These are phyloP conservation scores for Cicer chorassanicum DNA, from an alignment of 306 rosid species.

Conservation along the genomic window DNA sequence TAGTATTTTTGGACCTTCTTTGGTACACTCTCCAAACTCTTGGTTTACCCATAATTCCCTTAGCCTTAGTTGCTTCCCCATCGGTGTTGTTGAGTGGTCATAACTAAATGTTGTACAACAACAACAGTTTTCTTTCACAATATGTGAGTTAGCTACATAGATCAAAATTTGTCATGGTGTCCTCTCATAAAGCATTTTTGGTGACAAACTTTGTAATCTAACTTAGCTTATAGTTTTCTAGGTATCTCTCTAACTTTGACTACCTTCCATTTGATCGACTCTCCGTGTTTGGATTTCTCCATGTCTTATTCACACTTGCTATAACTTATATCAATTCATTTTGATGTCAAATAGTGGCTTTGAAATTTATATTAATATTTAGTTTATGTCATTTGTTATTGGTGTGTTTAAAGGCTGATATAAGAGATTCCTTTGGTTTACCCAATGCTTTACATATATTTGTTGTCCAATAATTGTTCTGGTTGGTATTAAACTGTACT, in stretches of 20 bases:
- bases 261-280: background rate
- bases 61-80: no score
- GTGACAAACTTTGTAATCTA: background rate
- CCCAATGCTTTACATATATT: constrained; percentile 30
- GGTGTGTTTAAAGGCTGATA: background rate
- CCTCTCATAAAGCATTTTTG: background rate
- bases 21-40: no score
- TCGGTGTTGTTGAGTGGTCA: no score
- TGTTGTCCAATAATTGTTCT: constrained; percentile 1
- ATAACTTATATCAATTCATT: background rate
- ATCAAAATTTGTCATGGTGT: background rate
- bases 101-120: background rate
- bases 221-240: background rate
- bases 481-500: background rate
- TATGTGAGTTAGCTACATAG: background rate
- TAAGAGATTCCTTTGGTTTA: constrained; percentile 17
- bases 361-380: constrained; percentile 6
- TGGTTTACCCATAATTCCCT: no score
- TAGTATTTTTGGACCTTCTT: no score
- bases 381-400: background rate
- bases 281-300: background rate
- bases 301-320: background rate
- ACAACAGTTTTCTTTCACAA: background rate
- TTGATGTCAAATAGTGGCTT: background rate
- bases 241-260: background rate